phyloP scores from a whole-genome alignment of 2,329 filamentous ascomycete genomes.

The Tolypocladium guangdongense region DNA sequence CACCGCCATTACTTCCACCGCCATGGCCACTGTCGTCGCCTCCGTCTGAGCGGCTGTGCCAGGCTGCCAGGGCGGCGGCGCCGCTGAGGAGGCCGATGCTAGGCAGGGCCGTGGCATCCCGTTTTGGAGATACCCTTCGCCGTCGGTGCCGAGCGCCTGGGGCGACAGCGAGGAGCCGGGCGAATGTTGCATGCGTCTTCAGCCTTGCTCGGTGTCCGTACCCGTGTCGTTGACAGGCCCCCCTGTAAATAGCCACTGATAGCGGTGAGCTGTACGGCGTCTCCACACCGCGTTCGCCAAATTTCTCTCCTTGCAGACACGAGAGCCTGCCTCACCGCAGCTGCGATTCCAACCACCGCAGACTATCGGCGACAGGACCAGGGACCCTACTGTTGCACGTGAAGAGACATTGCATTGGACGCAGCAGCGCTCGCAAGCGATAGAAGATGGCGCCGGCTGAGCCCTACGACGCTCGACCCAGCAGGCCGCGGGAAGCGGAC shows the following conservation, averaged over 20 bases:
- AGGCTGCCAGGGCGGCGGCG: slow-evolving; percentile 68
- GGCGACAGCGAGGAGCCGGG: slow-evolving; percentile 44
- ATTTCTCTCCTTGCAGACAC: background rate
- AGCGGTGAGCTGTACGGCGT: too few species aligned
- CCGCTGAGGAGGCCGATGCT: slow-evolving; percentile 69
- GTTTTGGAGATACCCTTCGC: slow-evolving; percentile 52
- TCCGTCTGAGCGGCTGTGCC: slow-evolving; percentile 57
- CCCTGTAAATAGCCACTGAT: too few species aligned
- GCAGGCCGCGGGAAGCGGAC: slow-evolving; percentile 3
- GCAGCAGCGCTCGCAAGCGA: background rate
- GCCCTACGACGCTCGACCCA: slow-evolving; percentile 8
- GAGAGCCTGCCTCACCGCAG: background rate
- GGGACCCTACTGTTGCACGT: background rate
- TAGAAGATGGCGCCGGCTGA: slow-evolving; percentile 13
- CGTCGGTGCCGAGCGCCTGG: slow-evolving; percentile 69
- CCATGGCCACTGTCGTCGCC: background rate
- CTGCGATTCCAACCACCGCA: slow-evolving; percentile 5
- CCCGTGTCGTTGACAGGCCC: too few species aligned
- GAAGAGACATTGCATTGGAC: background rate
- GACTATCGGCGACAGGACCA: background rate
- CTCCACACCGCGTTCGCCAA: background rate
- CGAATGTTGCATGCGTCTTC: too few species aligned
- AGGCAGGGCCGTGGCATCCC: slow-evolving; percentile 27
- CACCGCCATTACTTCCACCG: background rate
- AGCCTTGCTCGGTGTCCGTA: too few species aligned